phyloP scores from a whole-genome alignment of 2,329 filamentous ascomycete species.

The Aspergillus fumigatus region DNA sequence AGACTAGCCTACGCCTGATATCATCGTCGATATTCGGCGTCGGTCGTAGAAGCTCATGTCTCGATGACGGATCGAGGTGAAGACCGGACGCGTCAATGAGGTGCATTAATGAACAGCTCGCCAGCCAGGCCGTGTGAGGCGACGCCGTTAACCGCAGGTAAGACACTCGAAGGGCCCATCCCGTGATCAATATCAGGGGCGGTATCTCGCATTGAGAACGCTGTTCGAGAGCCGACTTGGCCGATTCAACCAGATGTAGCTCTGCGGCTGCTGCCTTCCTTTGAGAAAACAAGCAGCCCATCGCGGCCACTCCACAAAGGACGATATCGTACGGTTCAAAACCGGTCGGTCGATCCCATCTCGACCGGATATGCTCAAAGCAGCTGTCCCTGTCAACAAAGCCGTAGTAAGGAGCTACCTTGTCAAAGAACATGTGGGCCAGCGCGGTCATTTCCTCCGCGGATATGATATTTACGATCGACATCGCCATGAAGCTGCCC shows the following conservation, averaged over 20 bases:
- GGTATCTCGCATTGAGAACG: conserved; percentile 17
- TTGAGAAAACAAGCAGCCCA: conserved; percentile 49
- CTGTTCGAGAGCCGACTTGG: conserved; percentile 43
- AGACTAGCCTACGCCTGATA: conserved; percentile 39
- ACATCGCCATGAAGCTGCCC: conserved; percentile 6
- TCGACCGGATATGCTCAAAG: conserved; percentile 20
- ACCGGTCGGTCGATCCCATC: conserved; percentile 13
- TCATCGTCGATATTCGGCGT: conserved; percentile 23
- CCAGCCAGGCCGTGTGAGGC: conserved; percentile 51
- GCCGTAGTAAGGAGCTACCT: conserved; percentile 50
- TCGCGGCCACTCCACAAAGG: conserved; percentile 49
- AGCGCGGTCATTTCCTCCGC: conserved; percentile 44
- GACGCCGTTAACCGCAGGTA: conserved; percentile 51
- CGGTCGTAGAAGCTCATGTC: neutral
- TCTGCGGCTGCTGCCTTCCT: conserved; percentile 39
- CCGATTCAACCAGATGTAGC: conserved; percentile 42
- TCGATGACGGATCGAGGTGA: conserved; percentile 16
- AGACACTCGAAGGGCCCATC: conserved; percentile 49
- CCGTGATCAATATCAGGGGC: conserved; percentile 21
- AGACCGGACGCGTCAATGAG: conserved; percentile 49
- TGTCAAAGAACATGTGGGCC: conserved; percentile 46
- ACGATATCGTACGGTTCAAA: conserved; percentile 40
- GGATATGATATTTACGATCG: conserved; percentile 44
- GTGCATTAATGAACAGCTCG: conserved; percentile 55
- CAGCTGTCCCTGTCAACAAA: conserved; percentile 34